These are phyloP conservation scores for Leishmania tropica DNA, from an alignment of 208 protist genomes.

Conservation along the genomic window DNA sequence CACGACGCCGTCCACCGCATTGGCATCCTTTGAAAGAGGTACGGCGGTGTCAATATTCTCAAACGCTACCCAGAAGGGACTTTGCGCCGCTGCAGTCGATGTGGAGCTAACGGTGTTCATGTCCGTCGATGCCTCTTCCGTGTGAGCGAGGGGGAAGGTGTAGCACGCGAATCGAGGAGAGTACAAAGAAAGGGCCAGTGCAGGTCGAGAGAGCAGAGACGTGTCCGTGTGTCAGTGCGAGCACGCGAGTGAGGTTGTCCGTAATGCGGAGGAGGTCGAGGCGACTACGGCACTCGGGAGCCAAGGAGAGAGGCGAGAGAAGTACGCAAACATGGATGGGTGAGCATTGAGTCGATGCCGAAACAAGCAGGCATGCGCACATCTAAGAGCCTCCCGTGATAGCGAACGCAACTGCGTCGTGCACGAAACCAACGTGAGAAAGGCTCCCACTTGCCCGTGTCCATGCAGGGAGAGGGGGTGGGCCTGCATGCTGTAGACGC, in stretches of 20 bases:
- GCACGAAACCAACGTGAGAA: too few species aligned
- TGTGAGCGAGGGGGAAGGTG: too few species aligned
- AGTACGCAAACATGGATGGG: neutral
- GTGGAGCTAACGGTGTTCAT: neutral
- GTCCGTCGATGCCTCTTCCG: neutral
- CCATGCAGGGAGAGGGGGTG: neutral
- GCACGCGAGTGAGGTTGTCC: neutral
- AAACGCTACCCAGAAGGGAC: neutral
- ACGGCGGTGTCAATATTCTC: neutral
- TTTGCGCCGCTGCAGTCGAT: neutral
- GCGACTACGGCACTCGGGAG: neutral
- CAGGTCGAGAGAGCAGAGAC: neutral
- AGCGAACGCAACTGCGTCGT: too few species aligned
- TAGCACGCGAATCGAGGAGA: neutral
- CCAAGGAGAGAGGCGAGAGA: neutral
- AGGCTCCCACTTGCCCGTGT: neutral
- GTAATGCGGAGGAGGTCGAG: neutral
- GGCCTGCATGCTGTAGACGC: neutral
- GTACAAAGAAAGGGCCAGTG: neutral
- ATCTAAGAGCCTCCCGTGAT: too few species aligned
- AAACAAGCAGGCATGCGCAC: neutral
- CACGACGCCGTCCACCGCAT: neutral
- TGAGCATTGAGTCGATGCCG: neutral
- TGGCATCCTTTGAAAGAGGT: neutral
- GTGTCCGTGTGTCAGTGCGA: neutral